Evolutionary conservation across 2,329 filamentous ascomycete genomes (phyloP).

Genomic region (Pyrenochaeta sp.): DNA sequence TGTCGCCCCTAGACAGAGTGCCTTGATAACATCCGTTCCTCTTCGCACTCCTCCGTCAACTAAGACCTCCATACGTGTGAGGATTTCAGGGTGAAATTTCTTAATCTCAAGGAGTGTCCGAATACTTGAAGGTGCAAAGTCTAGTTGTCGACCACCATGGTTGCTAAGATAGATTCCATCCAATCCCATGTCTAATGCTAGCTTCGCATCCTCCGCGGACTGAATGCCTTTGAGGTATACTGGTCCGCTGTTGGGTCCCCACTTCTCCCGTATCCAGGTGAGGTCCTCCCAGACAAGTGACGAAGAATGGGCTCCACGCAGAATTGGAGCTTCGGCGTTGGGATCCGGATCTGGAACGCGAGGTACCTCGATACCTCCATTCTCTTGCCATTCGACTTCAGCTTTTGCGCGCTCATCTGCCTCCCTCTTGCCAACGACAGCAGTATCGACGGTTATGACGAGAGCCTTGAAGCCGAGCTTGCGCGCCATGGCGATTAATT

Average conservation of each 20-base stretch:
- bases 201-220: constrained; percentile 5
- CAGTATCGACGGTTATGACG: constrained; percentile 26
- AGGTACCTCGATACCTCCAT: no score
- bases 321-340: no score
- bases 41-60: constrained; percentile 70
- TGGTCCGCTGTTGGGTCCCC: no score
- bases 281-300: no score
- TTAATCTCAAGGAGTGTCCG: constrained; percentile 65
- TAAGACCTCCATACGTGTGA: constrained; percentile 66
- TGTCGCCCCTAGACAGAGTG: constrained; percentile 68
- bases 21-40: constrained; percentile 72
- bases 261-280: no score
- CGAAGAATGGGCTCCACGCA: no score
- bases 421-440: constrained; percentile 24
- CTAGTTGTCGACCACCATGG: constrained; percentile 59
- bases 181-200: constrained; percentile 1
- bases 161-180: constrained; percentile 52
- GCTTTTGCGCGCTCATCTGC: constrained; percentile 19
- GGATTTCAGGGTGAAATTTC: constrained; percentile 65
- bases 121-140: constrained; percentile 30
- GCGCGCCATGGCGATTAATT: not conserved
- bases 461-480: constrained; percentile 16
- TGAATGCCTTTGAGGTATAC: constrained; percentile 45
- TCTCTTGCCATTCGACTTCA: no score
- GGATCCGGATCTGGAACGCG: no score